Evolutionary conservation across 768 basidiomycete species (phyloP), one percentile per base, ranked within the genome.

Genomic region (Naganishia vaughanmartiniae): DNA sequence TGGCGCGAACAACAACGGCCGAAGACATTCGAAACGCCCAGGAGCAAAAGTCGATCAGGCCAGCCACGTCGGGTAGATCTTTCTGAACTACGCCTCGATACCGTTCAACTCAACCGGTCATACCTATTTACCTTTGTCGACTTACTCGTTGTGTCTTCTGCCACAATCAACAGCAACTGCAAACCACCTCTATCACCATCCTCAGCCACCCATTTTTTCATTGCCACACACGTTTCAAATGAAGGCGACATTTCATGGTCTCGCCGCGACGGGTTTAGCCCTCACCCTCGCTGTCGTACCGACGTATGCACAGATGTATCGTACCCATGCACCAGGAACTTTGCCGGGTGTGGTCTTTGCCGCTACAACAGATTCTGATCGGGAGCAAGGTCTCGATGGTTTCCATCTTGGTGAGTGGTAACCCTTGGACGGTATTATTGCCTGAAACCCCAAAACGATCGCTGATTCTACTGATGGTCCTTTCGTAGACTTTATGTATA

Each of bases 401-500:
- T 63, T 63, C 26, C 60, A 63, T 63, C 60, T 63, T 21, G 60
- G 60, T 63, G 60, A 63, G 60, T 63, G 48, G 14, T 21, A 24
- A n/a, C 14, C 17, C 19, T 12, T 7, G 7, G 19, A 26, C 48
- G 12, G 48, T 12, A 7, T 51, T n/a, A 51, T 3, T 24, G 15
- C 42, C 15, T 42, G 42, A 42, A 9, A 11, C 42, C 17, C 15
- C 14, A 7, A 42, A 11, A 11, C 34, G 7, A 7, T 9, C 17
- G 42, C 42, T 42, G 42, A 42, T 42, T 42, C 42, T 11, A 7
- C 5, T 11, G 17, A 42, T 42, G 42, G 9, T 17, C 21, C 17
- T 15, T 19, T 58, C 21, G n/a, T 30, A 63, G 60, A 63, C 42
- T 63, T 46, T 17, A 24, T 63, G 28, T 63, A 74, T 54, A 54